Conservation (phyloP, 192 early-diverging fungal genomes). For the Coemansia sp. region DNA sequence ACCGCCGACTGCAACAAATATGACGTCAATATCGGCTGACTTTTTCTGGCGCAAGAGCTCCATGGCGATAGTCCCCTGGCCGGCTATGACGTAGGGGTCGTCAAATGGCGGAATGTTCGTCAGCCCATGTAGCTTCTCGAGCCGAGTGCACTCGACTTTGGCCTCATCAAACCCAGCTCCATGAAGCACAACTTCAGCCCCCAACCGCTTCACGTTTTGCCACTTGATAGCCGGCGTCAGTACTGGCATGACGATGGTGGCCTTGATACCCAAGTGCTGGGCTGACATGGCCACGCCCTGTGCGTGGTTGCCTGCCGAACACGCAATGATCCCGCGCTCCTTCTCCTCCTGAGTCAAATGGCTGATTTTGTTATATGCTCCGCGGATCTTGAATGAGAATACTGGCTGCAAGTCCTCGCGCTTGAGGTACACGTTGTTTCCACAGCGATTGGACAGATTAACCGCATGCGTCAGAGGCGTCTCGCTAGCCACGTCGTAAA, state of each 20-base stretch:
- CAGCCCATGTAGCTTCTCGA: constrained; percentile 66
- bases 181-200: constrained; percentile 83
- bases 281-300: constrained; percentile 96
- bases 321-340: constrained; percentile 86
- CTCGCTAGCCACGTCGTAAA: constrained; percentile 92
- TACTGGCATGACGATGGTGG: constrained; percentile 98
- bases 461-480: constrained; percentile 82
- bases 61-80: constrained; percentile 93
- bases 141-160: constrained; percentile 77
- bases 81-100: constrained; percentile 98
- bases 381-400: constrained; percentile 98
- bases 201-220: constrained; percentile 85
- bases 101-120: constrained; percentile 98
- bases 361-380: constrained; percentile 92
- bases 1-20: constrained; percentile 92
- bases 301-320: constrained; percentile 98
- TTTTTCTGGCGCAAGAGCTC: constrained; percentile 73
- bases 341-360: constrained; percentile 78
- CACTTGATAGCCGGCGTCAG: constrained; percentile 80
- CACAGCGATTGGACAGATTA: constrained; percentile 73
- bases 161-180: constrained; percentile 96
- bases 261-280: constrained; percentile 84
- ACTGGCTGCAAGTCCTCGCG: constrained; percentile 97
- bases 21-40: constrained; percentile 69
- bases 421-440: constrained; percentile 79